These are phyloP conservation scores for Wickerhamomyces sp. DNA, from an alignment of 1,139 yeast genomes.

Conservation along the genomic window DNA sequence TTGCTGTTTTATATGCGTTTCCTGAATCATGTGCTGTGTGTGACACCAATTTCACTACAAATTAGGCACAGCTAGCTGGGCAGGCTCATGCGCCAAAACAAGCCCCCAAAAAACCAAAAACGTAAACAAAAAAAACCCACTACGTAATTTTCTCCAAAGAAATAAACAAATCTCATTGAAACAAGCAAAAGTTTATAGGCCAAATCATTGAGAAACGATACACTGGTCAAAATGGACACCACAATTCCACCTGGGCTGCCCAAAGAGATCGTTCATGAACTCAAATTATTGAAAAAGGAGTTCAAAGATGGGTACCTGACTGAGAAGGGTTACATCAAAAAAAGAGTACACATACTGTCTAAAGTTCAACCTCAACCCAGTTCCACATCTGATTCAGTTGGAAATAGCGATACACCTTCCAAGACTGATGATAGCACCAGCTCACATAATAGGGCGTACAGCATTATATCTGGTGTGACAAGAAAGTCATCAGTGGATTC, in stretches of 20 bases:
- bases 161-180: too few species aligned
- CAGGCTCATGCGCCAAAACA: too few species aligned
- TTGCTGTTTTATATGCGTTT: too few species aligned
- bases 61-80: too few species aligned
- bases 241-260: slow-evolving; percentile 22
- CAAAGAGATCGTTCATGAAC: slow-evolving; percentile 19
- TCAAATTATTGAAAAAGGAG: slow-evolving; percentile 43
- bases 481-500: slow-evolving; percentile 12
- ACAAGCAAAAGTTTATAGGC: too few species aligned
- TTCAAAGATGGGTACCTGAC: slow-evolving; percentile 63
- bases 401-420: slow-evolving; percentile 2
- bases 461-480: slow-evolving; percentile 15
- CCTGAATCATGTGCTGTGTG: too few species aligned
- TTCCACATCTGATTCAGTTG: slow-evolving; percentile 1
- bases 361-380: slow-evolving; percentile 13
- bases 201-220: too few species aligned
- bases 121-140: too few species aligned
- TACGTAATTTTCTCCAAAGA: too few species aligned
- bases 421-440: slow-evolving; percentile 6
- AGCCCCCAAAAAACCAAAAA: too few species aligned
- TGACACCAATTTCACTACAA: too few species aligned
- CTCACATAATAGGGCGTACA: slow-evolving; percentile 20
- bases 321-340: slow-evolving; percentile 60
- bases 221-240: slow-evolving; percentile 14
- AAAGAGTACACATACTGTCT: slow-evolving; percentile 42